phyloP scores from a whole-genome alignment of 257 asterid genomes.

The Petunia secreta region DNA sequence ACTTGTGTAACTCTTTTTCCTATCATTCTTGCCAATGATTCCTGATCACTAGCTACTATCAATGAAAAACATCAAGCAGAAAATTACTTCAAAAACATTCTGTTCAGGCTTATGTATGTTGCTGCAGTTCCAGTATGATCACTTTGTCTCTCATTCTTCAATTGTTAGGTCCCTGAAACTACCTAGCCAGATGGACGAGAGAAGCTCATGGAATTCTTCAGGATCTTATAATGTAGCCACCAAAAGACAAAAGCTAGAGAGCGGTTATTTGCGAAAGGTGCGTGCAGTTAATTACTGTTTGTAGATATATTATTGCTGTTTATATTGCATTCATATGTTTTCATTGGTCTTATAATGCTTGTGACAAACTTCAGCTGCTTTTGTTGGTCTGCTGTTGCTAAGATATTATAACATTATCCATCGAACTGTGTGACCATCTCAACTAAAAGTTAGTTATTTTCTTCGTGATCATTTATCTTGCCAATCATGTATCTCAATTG shows the following conservation, averaged over 20 bases:
- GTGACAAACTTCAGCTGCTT: slow-evolving; percentile 1
- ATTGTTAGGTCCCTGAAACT: slow-evolving; percentile 23
- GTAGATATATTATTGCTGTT: not conserved
- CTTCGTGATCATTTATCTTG: not conserved
- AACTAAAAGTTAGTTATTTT: no score
- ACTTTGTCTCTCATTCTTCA: not conserved
- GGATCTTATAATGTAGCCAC: slow-evolving; percentile 18
- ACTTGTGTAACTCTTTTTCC: not conserved
- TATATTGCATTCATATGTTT: not conserved
- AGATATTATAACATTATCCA: not conserved
- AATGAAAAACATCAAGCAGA: not conserved
- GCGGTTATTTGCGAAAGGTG: slow-evolving; percentile 28
- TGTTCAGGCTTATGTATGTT: not conserved
- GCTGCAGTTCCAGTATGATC: not conserved
- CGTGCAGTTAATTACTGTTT: not conserved
- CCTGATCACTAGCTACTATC: not conserved
- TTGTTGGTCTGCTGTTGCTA: not conserved
- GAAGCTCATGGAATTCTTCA: slow-evolving; percentile 21
- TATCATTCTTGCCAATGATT: not conserved
- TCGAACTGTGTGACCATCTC: no score
- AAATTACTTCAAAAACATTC: not conserved
- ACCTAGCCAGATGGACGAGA: not conserved
- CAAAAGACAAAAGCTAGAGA: slow-evolving; percentile 30
- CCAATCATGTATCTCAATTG: not conserved
- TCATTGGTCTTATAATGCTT: not conserved